A percentile compares a stretch with the other conserved stretches of the same genome.
Evolutionary conservation across 2,329 filamentous ascomycete species (phyloP).

Genomic region (Blastomyces gilchristii): DNA sequence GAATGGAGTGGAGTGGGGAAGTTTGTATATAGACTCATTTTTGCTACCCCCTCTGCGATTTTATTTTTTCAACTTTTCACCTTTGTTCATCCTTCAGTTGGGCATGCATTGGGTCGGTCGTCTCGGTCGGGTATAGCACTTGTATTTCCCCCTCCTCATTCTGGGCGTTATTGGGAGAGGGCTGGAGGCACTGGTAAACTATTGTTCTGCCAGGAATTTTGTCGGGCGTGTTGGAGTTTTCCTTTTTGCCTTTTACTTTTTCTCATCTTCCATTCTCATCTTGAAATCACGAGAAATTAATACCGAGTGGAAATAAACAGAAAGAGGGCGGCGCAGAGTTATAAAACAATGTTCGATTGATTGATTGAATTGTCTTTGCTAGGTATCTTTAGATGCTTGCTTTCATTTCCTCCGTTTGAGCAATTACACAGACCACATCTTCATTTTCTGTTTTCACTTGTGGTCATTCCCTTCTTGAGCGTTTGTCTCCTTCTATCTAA

Average conservation of each 20-base stretch:
- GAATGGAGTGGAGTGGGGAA: neutral
- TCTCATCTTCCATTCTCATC: neutral
- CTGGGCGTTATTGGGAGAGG: neutral
- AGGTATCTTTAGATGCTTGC: neutral
- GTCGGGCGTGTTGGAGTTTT: slow-evolving; percentile 9
- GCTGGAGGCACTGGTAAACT: neutral
- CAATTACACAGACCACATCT: neutral
- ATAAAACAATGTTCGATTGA: neutral
- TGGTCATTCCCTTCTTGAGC: neutral
- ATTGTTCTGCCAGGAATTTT: neutral
- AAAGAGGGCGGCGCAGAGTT: neutral
- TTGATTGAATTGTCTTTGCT: neutral
- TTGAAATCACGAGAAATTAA: neutral
- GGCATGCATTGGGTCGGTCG: neutral
- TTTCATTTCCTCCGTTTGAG: neutral
- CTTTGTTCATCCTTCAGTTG: slow-evolving; percentile 7
- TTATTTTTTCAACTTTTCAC: neutral
- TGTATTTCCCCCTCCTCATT: neutral
- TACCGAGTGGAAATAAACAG: neutral
- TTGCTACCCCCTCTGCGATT: neutral
- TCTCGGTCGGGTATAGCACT: neutral
- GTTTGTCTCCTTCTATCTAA: neutral
- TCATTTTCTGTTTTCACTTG: neutral
- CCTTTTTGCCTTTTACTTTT: neutral
- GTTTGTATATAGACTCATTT: neutral